phyloP scores from a whole-genome alignment of 352 stramenopile species.

The Phytophthora lateralis region DNA sequence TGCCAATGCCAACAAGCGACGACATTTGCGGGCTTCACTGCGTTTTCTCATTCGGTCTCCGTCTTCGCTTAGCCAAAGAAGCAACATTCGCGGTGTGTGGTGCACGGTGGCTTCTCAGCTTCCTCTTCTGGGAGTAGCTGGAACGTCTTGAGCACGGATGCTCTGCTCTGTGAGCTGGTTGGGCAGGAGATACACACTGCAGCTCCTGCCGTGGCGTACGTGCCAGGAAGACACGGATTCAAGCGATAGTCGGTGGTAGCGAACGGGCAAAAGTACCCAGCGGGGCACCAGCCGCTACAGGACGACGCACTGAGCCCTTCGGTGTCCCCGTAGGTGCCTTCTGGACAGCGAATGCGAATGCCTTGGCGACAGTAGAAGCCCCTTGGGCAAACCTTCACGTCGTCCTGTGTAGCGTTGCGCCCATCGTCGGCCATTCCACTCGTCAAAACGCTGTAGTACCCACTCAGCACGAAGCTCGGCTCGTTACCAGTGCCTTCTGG shows the following conservation, averaged over 20 bases:
- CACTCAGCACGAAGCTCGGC: slow-evolving; percentile 44
- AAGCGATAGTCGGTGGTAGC: slow-evolving; percentile 50
- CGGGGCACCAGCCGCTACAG: slow-evolving; percentile 72
- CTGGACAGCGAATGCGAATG: slow-evolving; percentile 68
- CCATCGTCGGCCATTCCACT: slow-evolving; percentile 39
- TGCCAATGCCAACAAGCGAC: too few relatives aligned
- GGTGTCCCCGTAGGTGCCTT: slow-evolving; percentile 62
- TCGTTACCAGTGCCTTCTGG: slow-evolving; percentile 57
- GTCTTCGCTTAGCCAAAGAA: slow-evolving; percentile 43
- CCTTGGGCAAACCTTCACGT: slow-evolving; percentile 52
- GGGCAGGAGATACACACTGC: slow-evolving; percentile 53
- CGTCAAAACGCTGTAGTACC: slow-evolving; percentile 59
- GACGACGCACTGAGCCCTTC: slow-evolving; percentile 51
- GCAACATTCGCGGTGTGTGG: slow-evolving; percentile 49
- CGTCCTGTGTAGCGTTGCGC: slow-evolving; percentile 60
- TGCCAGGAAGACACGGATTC: slow-evolving; percentile 48
- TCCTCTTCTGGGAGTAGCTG: slow-evolving; percentile 24
- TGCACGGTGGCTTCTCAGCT: slow-evolving; percentile 32
- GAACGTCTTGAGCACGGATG: slow-evolving; percentile 28
- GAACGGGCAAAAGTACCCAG: slow-evolving; percentile 71
- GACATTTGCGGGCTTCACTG: too few relatives aligned
- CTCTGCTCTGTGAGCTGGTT: slow-evolving; percentile 19
- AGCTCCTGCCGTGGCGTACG: slow-evolving; percentile 52
- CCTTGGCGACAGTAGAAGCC: slow-evolving; percentile 79
- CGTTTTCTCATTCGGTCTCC: background rate